Conservation (phyloP, 1,284 basidiomycete genomes). For the Sphaerobolus stellatus region DNA sequence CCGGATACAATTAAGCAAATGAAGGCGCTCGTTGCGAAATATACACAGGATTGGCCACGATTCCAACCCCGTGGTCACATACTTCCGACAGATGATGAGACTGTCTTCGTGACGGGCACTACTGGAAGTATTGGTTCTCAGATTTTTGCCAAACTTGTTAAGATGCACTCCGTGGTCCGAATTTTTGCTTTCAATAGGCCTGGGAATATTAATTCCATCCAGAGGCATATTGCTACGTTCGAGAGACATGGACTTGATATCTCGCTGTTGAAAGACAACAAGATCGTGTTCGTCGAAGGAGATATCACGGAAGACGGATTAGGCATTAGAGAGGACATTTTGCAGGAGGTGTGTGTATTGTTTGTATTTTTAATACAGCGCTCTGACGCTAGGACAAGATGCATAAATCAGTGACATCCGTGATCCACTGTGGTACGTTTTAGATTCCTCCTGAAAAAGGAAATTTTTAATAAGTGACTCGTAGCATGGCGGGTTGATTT, state of each 20-base stretch:
- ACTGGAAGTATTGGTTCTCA: slow-evolving; percentile 34
- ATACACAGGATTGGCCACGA: not conserved
- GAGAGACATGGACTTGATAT: slow-evolving; percentile 26
- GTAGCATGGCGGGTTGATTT: slow-evolving; percentile 19
- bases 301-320: slow-evolving; percentile 22
- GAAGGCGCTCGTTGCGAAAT: slow-evolving; percentile 10
- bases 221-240: slow-evolving; percentile 29
- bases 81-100: too few relatives aligned
- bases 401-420: slow-evolving; percentile 6
- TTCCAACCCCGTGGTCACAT: not conserved
- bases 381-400: not conserved
- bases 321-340: slow-evolving; percentile 23
- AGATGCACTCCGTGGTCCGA: slow-evolving; percentile 17
- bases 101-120: slow-evolving; percentile 33
- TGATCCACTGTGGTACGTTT: slow-evolving; percentile 12
- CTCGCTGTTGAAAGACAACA: slow-evolving; percentile 20
- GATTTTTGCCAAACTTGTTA: slow-evolving; percentile 27
- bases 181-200: slow-evolving; percentile 30
- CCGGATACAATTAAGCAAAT: slow-evolving; percentile 23
- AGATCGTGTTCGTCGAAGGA: slow-evolving; percentile 25
- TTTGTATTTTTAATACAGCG: too few relatives aligned
- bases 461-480: not conserved
- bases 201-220: slow-evolving; percentile 6
- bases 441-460: not conserved
- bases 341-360: slow-evolving; percentile 15